A percentile compares a stretch with the other conserved stretches of the same genome.
Conservation (phyloP, 306 rosid species). For the Vigna trinervia region DNA sequence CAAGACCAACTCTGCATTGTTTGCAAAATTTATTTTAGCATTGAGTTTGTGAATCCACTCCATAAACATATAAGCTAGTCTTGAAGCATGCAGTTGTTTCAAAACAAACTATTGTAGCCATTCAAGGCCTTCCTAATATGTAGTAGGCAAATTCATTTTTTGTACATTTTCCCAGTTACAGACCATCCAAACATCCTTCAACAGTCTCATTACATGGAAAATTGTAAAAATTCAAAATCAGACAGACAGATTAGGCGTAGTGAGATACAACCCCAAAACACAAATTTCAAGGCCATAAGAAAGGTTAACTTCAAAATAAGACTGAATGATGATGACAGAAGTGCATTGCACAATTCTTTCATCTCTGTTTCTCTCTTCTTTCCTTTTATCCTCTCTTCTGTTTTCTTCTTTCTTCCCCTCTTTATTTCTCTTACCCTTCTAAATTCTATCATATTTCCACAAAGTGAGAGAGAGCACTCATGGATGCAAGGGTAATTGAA, state of each 20-base stretch:
- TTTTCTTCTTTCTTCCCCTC: too few species aligned
- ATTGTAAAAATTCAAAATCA: constrained; percentile 14
- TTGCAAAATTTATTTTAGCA: constrained; percentile 41
- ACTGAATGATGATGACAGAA: too few species aligned
- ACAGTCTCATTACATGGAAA: background rate
- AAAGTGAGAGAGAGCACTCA: background rate
- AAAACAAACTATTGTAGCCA: background rate
- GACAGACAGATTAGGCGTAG: background rate
- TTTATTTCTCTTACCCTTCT: too few species aligned
- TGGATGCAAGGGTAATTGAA: background rate
- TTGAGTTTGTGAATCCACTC: constrained; percentile 9
- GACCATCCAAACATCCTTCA: constrained; percentile 12
- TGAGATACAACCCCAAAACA: background rate
- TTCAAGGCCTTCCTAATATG: background rate
- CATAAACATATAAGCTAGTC: constrained; percentile 4
- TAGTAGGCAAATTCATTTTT: constrained; percentile 1
- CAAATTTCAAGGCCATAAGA: background rate
- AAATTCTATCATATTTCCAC: background rate
- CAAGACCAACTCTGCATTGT: constrained; percentile 93
- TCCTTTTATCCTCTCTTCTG: too few species aligned
- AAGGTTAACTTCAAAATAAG: constrained; percentile 6
- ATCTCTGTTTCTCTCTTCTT: too few species aligned
- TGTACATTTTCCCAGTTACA: background rate
- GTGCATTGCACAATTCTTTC: too few species aligned
- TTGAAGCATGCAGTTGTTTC: constrained; percentile 10